phyloP scores from a whole-genome alignment of 2,329 filamentous ascomycete genomes.

The Monosporascus sp. region DNA sequence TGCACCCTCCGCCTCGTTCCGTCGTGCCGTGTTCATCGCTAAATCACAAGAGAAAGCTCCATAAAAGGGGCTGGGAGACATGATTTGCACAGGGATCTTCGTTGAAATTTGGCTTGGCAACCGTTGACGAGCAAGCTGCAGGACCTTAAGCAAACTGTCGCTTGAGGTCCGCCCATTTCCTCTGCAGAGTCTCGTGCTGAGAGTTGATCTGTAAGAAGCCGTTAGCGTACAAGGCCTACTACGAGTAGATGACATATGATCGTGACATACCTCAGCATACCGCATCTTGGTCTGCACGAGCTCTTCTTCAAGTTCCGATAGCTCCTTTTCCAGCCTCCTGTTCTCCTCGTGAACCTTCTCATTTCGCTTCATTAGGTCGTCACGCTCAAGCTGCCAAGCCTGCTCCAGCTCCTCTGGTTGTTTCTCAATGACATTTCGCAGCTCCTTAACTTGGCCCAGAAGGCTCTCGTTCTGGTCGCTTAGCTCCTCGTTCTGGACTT shows the following conservation, averaged over 20 bases:
- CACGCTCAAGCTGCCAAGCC: conserved; percentile 76
- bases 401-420: conserved; percentile 86
- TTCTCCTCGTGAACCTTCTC: conserved; percentile 94
- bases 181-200: conserved; percentile 64
- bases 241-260: neutral
- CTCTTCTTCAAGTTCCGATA: conserved; percentile 87
- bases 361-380: conserved; percentile 87
- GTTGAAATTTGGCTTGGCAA: conserved; percentile 9
- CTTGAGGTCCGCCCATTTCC: conserved; percentile 73
- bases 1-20: neutral
- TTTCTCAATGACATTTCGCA: conserved; percentile 80
- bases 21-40: neutral
- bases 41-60: neutral
- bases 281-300: conserved; percentile 91
- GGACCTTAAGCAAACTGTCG: conserved; percentile 43
- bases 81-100: conserved; percentile 1
- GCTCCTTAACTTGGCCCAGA: conserved; percentile 75
- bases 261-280: conserved; percentile 79
- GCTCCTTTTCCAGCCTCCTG: conserved; percentile 76
- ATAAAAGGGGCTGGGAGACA: neutral
- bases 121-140: neutral
- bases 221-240: neutral
- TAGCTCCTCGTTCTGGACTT: conserved; percentile 88
- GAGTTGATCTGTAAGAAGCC: conserved; percentile 56
- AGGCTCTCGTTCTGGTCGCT: conserved; percentile 86